phyloP scores from a whole-genome alignment of 257 asterid species.

The Plantago elongata region DNA sequence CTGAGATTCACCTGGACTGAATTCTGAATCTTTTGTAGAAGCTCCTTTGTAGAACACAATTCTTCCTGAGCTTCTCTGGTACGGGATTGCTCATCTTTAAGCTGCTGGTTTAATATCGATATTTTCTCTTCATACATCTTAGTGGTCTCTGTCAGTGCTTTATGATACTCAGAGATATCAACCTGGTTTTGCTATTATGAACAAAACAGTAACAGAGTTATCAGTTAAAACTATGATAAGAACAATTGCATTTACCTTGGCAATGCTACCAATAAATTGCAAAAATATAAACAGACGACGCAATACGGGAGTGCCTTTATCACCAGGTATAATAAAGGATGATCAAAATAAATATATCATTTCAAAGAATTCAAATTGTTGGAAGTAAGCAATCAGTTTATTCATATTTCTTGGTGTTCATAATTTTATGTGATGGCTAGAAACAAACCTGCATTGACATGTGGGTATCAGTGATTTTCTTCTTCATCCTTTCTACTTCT shows the following conservation, averaged over 20 bases:
- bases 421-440: too few species aligned
- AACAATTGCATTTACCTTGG: neutral
- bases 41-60: constrained; percentile 34
- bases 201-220: constrained; percentile 18
- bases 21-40: constrained; percentile 37
- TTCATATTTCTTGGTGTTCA: too few species aligned
- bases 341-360: neutral
- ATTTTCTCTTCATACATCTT: constrained; percentile 72
- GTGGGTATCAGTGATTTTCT: constrained; percentile 44
- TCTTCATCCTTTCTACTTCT: constrained; percentile 48
- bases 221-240: constrained; percentile 14
- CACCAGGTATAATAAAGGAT: neutral
- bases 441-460: constrained; percentile 26
- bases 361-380: neutral
- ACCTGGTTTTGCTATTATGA: constrained; percentile 45
- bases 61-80: constrained; percentile 47
- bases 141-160: constrained; percentile 66
- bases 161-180: constrained; percentile 51
- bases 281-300: neutral
- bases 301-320: neutral
- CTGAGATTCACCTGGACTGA: constrained; percentile 47
- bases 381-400: too few species aligned
- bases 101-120: constrained; percentile 44
- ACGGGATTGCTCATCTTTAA: constrained; percentile 43
- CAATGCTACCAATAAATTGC: neutral